Evolutionary conservation across 805 yeast genomes (phyloP).

Genomic region (Metschnikowia lochheadii): DNA sequence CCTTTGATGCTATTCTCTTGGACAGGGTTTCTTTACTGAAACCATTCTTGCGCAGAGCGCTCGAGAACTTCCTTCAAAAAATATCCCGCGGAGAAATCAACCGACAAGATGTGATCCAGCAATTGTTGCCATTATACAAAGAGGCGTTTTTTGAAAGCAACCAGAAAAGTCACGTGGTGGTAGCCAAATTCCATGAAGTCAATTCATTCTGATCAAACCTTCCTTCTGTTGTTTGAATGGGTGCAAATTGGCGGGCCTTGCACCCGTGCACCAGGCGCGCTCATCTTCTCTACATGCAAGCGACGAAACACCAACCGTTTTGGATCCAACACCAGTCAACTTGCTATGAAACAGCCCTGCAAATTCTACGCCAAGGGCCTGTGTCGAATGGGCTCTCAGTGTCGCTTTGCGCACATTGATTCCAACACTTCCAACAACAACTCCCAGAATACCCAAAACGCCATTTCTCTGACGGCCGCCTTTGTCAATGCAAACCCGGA

Average conservation of each 20-base stretch:
- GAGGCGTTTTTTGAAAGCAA: conserved; percentile 46
- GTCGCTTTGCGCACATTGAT: conserved; percentile 23
- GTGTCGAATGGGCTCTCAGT: conserved; percentile 27
- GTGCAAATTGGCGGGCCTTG: conserved; percentile 3
- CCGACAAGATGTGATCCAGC: conserved; percentile 50
- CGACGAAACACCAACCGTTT: neutral
- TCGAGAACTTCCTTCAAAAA: conserved; percentile 62
- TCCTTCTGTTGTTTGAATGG: neutral
- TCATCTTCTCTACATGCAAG: neutral
- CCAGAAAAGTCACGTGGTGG: conserved; percentile 16
- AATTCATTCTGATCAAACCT: conserved; percentile 4
- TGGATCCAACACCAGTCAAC: neutral
- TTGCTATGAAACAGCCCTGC: conserved; percentile 16
- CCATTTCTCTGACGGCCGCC: conserved; percentile 4
- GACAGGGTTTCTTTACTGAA: conserved; percentile 74
- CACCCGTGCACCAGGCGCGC: conserved; percentile 10
- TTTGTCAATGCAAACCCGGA: conserved; percentile 10
- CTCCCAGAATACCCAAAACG: conserved; percentile 3
- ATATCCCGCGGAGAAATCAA: conserved; percentile 64
- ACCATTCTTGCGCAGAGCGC: conserved; percentile 75
- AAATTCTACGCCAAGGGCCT: conserved; percentile 23
- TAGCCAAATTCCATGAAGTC: conserved; percentile 14
- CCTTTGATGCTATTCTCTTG: conserved; percentile 75
- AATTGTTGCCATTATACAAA: conserved; percentile 53
- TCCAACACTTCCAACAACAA: conserved; percentile 4